phyloP scores from a whole-genome alignment of 2,329 filamentous ascomycete species.

The Exophiala sp. region DNA sequence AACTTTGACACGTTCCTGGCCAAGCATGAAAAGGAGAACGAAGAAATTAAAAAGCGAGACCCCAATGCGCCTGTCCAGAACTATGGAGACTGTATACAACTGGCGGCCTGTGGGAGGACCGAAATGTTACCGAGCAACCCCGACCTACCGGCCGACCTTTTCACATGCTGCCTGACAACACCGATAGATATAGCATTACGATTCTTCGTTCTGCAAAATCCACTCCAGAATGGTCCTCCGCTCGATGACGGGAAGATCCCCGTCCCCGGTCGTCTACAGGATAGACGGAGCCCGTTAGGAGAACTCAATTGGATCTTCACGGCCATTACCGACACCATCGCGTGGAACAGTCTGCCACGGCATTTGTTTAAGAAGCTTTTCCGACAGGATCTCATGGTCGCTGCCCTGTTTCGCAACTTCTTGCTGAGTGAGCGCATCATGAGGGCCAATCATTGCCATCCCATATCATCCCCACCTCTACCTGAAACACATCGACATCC shows the following conservation, averaged over 20 bases:
- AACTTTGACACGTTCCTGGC: conserved; percentile 94
- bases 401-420: conserved; percentile 92
- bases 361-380: conserved; percentile 95
- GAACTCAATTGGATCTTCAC: conserved; percentile 99
- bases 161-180: conserved; percentile 91
- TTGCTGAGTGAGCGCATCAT: conserved; percentile 91
- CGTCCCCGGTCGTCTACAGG: conserved; percentile 84
- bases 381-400: conserved; percentile 97
- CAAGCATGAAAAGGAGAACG: conserved; percentile 87
- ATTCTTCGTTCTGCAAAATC: conserved; percentile 94
- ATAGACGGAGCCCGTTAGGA: conserved; percentile 85
- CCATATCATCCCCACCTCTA: conserved; percentile 83
- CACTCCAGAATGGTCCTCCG: conserved; percentile 59
- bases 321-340: conserved; percentile 96
- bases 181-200: conserved; percentile 96
- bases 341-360: conserved; percentile 89
- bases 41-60: conserved; percentile 68
- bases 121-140: conserved; percentile 95
- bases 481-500: conserved; percentile 93
- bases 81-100: conserved; percentile 82
- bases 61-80: conserved; percentile 57
- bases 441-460: conserved; percentile 92
- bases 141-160: conserved; percentile 84
- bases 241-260: conserved; percentile 74
- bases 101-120: conserved; percentile 83